Evolutionary conservation across 371 early-diverging fungal genomes (phyloP).

Genomic region (Thermomucor indicae-seudaticae): DNA sequence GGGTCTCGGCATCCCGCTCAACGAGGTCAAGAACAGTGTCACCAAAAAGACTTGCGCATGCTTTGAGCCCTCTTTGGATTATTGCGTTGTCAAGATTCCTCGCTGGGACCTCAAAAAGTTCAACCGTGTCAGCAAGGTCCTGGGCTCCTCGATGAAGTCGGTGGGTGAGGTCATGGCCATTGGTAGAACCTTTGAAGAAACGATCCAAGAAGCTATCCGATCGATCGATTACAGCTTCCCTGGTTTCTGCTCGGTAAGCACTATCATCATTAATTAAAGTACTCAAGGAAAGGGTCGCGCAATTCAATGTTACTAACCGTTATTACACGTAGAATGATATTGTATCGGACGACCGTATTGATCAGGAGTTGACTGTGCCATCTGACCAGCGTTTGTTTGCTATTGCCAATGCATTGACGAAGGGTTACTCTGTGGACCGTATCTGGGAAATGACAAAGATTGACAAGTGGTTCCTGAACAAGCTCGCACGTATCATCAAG

Average conservation of each 20-base stretch:
- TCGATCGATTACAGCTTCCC: slow-evolving; percentile 66
- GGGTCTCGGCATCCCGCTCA: slow-evolving; percentile 79
- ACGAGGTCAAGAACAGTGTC: slow-evolving; percentile 85
- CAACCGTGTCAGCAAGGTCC: slow-evolving; percentile 75
- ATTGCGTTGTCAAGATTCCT: slow-evolving; percentile 93
- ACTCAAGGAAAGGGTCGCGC: too few species aligned
- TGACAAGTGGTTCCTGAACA: slow-evolving; percentile 94
- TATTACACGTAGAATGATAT: slow-evolving; percentile 45
- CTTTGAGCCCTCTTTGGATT: slow-evolving; percentile 95
- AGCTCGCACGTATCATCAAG: slow-evolving; percentile 81
- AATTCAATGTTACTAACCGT: too few species aligned
- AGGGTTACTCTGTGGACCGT: slow-evolving; percentile 79
- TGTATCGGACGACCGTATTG: slow-evolving; percentile 58
- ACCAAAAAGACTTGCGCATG: slow-evolving; percentile 90
- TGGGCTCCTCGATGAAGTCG: slow-evolving; percentile 89
- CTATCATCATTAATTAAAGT: too few species aligned
- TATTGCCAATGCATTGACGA: slow-evolving; percentile 54
- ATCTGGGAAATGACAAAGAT: slow-evolving; percentile 88
- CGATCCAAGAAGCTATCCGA: slow-evolving; percentile 88
- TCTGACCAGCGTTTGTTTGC: slow-evolving; percentile 91
- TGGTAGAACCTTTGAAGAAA: slow-evolving; percentile 93
- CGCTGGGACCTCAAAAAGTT: slow-evolving; percentile 96
- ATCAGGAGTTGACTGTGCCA: slow-evolving; percentile 70
- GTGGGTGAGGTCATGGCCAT: slow-evolving; percentile 98
- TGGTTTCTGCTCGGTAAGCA: slow-evolving; percentile 45